Conservation (phyloP, 2,329 filamentous ascomycete genomes). For the Immersiporthe knoxdaviesiana region DNA sequence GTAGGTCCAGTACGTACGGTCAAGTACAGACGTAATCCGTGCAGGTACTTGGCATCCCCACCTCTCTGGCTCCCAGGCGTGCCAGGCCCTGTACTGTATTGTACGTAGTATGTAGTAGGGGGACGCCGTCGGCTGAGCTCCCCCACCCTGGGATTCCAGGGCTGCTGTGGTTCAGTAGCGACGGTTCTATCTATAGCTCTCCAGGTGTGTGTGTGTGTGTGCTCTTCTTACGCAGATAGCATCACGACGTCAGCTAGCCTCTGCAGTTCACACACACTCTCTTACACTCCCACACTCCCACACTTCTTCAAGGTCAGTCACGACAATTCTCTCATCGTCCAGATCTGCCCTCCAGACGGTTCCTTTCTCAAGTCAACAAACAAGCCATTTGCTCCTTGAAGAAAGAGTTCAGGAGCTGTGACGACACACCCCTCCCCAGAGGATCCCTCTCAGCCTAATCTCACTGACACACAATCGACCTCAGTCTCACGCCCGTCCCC, state of each 20-base stretch:
- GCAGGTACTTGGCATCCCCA: not conserved
- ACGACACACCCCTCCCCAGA: conserved; percentile 5
- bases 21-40: too few species aligned
- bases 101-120: too few species aligned
- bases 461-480: conserved; percentile 19
- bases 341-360: not conserved
- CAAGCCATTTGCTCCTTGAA: not conserved
- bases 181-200: conserved; percentile 16
- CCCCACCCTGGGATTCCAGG: conserved; percentile 11
- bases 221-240: conserved; percentile 13
- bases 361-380: not conserved
- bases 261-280: not conserved
- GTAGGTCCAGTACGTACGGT: conserved; percentile 5
- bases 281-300: not conserved
- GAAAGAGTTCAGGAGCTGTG: not conserved
- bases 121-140: conserved; percentile 5
- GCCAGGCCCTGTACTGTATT: not conserved
- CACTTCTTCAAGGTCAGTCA: not conserved
- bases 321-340: not conserved
- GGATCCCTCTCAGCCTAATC: not conserved
- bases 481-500: not conserved
- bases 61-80: not conserved
- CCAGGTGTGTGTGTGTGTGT: conserved; percentile 3
- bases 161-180: conserved; percentile 4
- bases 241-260: conserved; percentile 11